Base-by-base conservation (phyloP, 768 basidiomycete genomes). In the Mycena polygramma region DNA sequence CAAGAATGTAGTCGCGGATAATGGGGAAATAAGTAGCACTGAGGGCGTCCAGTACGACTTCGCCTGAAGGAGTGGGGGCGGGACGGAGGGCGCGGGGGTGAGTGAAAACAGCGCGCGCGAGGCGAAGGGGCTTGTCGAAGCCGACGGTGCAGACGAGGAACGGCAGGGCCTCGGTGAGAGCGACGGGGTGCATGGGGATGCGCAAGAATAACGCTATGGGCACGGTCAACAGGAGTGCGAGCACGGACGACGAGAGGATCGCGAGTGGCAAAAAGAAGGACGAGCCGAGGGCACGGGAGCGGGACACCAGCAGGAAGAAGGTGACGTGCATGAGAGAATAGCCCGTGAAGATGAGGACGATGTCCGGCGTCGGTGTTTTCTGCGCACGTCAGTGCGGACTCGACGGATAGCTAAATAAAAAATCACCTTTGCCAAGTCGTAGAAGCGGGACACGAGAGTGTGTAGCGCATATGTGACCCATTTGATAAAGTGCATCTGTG, bases 101-200 rank as follows among this genome's bases (percentile, higher is more conserved):
- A 36, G 89, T 87, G 82, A 98, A 95, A 19, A 99, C 94, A 2
- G 96, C 92, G 15, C 92, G 88, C 91, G 89, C 97, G 30, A 99
- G 90, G 9, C 94, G 89, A 54, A 97, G 91, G 0, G 97, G 97
- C 79, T 99, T 99, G 82, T 99, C 98, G 79, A 99, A 99, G 9
- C 97, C 97, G 69, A 99, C 91, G 2, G 96, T 98, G 80, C 97
- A 97, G 43, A 99, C 97, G 57, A 99, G 85, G 90, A 99, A 99
- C 0, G 98, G 98, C 0, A 99, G 88, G 0, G 98, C 97, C 80
- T 99, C 98, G 13, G 94, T 95, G 59, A 99, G 87, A 13, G 92
- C 92, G 62, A 99, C 92, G 1, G 96, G 95, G 79, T 99, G 97
- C 74, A 99, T 91, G 22, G 91, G 92, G 68, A 99, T 95, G 74